Evolutionary conservation across 164 flowering plant genomes (phyloP).

Genomic region (Umbilicus rupestris): DNA sequence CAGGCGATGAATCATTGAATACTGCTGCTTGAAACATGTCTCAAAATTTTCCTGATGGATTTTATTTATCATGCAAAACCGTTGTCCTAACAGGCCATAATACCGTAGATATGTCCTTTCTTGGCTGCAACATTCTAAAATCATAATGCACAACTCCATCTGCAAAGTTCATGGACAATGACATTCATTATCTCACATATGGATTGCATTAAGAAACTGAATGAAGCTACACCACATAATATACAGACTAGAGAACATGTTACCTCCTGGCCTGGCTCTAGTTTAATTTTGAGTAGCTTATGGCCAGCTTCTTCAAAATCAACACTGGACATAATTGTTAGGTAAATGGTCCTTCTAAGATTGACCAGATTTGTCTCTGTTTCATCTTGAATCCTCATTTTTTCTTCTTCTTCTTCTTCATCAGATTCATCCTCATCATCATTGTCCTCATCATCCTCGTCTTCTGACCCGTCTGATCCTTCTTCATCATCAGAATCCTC

Average conservation of each 20-base stretch:
- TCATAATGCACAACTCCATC: constrained; percentile 97
- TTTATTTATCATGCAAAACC: constrained; percentile 90
- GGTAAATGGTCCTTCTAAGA: constrained; percentile 80
- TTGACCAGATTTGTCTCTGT: constrained; percentile 94
- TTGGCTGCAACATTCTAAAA: constrained; percentile 92
- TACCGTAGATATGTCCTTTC: constrained; percentile 90
- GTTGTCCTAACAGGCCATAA: constrained; percentile 86
- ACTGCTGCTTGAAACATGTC: constrained; percentile 84
- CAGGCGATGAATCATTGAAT: constrained; percentile 86
- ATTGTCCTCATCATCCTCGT: constrained; percentile 34
- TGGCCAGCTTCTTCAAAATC: constrained; percentile 99
- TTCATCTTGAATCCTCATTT: constrained; percentile 75
- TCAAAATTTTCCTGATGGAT: constrained; percentile 88
- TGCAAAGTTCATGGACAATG: constrained; percentile 19
- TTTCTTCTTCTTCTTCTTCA: constrained; percentile 48
- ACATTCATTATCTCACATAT: not conserved
- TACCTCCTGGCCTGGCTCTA: constrained; percentile 99
- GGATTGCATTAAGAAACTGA: not conserved
- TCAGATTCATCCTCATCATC: constrained; percentile 51
- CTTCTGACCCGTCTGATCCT: constrained; percentile 47
- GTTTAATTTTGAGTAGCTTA: constrained; percentile 79
- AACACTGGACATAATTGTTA: constrained; percentile 97
- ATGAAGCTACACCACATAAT: not conserved
- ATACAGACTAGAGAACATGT: constrained; percentile 5
- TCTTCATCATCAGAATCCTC: constrained; percentile 65